A percentile compares a stretch with the other conserved stretches of the same genome.
Evolutionary conservation across 1,284 basidiomycete species (phyloP).

Genomic region (Exsudoporus floridanus): DNA sequence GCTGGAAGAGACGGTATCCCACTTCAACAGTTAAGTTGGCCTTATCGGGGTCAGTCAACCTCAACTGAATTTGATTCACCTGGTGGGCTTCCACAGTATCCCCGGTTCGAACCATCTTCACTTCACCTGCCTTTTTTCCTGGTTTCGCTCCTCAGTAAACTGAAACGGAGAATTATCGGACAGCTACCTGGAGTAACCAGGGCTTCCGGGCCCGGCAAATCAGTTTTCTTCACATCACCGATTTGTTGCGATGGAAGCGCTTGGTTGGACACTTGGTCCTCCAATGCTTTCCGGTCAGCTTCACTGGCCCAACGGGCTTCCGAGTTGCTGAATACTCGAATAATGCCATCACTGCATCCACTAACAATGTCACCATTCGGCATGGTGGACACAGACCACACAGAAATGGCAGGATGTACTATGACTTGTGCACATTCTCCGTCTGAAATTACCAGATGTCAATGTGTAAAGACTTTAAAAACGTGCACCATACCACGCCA

Average conservation of each 20-base stretch:
- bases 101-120: constrained; percentile 84
- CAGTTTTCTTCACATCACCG: constrained; percentile 89
- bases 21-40: constrained; percentile 43
- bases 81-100: constrained; percentile 85
- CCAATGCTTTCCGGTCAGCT: constrained; percentile 67
- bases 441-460: constrained; percentile 39
- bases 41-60: not conserved
- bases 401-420: constrained; percentile 89
- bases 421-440: constrained; percentile 85
- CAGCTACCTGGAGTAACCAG: constrained; percentile 63
- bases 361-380: constrained; percentile 89
- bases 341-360: constrained; percentile 83
- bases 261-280: constrained; percentile 71
- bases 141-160: constrained; percentile 15
- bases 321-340: constrained; percentile 84
- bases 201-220: constrained; percentile 84
- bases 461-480: not conserved
- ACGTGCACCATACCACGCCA: constrained; percentile 59
- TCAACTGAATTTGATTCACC: constrained; percentile 42
- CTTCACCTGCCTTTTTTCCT: constrained; percentile 91
- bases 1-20: constrained; percentile 65
- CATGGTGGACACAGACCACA: constrained; percentile 88
- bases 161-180: not conserved
- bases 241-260: constrained; percentile 77
- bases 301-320: constrained; percentile 74